Evolutionary conservation across 225 moss, liverwort and hornwort species (phyloP).

Genomic region (Polytrichum formosum): DNA sequence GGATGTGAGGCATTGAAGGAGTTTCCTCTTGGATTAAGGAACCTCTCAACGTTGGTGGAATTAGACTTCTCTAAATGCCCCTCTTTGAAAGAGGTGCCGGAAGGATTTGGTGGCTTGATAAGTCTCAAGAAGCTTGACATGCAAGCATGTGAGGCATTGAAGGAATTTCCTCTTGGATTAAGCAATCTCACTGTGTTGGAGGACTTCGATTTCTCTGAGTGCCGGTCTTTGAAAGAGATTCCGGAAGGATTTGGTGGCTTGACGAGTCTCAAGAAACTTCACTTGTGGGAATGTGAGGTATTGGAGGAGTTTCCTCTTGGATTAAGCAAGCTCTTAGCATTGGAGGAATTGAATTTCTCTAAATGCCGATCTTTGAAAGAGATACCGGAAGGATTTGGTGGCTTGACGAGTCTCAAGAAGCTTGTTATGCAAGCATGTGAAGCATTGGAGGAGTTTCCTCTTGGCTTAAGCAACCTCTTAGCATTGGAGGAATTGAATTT

Average conservation of each 20-base stretch:
- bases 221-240: background rate
- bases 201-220: background rate
- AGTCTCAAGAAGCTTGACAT: background rate
- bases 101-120: background rate
- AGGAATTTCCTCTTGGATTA: background rate
- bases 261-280: background rate
- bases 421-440: background rate
- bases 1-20: too few species aligned
- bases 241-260: background rate
- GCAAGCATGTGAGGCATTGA: background rate
- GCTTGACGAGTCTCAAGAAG: background rate
- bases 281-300: background rate
- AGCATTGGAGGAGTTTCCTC: background rate
- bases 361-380: background rate
- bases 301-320: background rate
- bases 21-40: too few species aligned
- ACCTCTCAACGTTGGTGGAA: too few species aligned
- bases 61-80: background rate
- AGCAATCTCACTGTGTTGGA: background rate
- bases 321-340: background rate
- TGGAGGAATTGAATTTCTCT: background rate
- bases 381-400: background rate
- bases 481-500: background rate
- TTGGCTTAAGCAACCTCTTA: background rate
- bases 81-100: background rate